Base-by-base conservation (phyloP, 805 yeast genomes). In the Scheffersomyces amazonensis region DNA sequence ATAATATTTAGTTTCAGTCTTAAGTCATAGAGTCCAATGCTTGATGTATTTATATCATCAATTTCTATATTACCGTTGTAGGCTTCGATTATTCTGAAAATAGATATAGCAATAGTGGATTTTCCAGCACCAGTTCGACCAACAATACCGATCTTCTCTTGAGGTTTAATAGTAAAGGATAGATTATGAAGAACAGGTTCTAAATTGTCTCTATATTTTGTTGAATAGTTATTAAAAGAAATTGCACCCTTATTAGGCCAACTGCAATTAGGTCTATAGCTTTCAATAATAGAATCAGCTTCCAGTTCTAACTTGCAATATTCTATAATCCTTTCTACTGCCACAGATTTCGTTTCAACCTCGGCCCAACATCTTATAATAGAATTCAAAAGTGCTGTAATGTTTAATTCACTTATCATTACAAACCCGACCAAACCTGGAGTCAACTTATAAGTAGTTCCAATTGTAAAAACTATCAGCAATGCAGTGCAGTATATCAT, bases 91-190 rank as follows among this genome's bases (percentile, higher is more conserved):
- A 89, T 77, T 48, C 97, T 69, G 72, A 87, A 89, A 28, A 89
- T 64, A 0, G 96, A 93, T 51, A 87, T 64, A 0, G 96, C 84
- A 53, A 89, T 71, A 1, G 96, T 83, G 0, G 93, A 83, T 60
- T 89, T 89, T 46, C 98, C 98, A 2, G 97, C 97, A 46, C 98
- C 98, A 0, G 98, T 90, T 56, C 98, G 76, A 17, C 98, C 98
- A 37, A 90, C 97, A 60, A 90, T 89, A 44, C 98, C 98, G 54
- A 90, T 71, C 60, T 91, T 91, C 58, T 90, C 97, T 39, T 75
- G 69, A 2, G 89, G 78, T 35, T 78, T 73, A 51, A 90, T 78
- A 9, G 73, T 63, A 18, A 91, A 53, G 41, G 66, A 72, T 50
- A 91, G 76, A 41, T 81, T 67, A 50, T 81, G 83, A 62, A 90